phyloP scores from a whole-genome alignment of 192 early-diverging fungal species.

The Haplosporangium gracile region DNA sequence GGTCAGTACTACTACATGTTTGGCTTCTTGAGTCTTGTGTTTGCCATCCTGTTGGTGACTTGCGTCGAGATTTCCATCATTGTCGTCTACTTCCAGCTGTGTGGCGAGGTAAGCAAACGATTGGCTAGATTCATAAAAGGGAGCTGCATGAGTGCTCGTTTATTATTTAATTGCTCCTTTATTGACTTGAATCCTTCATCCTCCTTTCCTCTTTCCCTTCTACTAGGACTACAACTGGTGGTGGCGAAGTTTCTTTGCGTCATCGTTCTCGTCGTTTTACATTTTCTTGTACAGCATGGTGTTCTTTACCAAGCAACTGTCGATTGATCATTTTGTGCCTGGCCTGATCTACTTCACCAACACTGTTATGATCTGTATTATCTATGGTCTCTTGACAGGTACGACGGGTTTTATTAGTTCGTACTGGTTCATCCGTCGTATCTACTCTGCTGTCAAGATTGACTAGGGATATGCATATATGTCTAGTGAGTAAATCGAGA shows the following conservation, averaged over 20 bases:
- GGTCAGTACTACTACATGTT: conserved; percentile 78
- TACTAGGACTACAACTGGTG: conserved; percentile 88
- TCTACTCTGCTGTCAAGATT: conserved; percentile 86
- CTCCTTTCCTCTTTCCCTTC: conserved; percentile 42
- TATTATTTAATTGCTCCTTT: background rate
- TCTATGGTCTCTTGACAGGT: conserved; percentile 79
- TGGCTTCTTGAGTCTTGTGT: conserved; percentile 70
- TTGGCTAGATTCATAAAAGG: no score
- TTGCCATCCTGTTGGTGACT: conserved; percentile 67
- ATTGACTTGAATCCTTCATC: background rate
- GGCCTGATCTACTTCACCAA: conserved; percentile 83
- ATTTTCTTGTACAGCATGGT: conserved; percentile 84
- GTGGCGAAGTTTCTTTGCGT: conserved; percentile 91
- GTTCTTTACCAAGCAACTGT: conserved; percentile 79
- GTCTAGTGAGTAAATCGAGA: no score
- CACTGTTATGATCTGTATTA: conserved; percentile 73
- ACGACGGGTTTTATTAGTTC: conserved; percentile 82
- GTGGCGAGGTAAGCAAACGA: conserved; percentile 57
- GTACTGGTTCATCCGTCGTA: conserved; percentile 79
- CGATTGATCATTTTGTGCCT: conserved; percentile 73
- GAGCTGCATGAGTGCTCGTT: background rate
- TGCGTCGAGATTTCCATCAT: conserved; percentile 76
- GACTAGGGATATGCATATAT: conserved; percentile 6
- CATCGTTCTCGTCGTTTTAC: conserved; percentile 81
- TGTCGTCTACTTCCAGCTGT: conserved; percentile 77